Evolutionary conservation across 805 yeast genomes (phyloP).

Genomic region (Yarrowia sp.): DNA sequence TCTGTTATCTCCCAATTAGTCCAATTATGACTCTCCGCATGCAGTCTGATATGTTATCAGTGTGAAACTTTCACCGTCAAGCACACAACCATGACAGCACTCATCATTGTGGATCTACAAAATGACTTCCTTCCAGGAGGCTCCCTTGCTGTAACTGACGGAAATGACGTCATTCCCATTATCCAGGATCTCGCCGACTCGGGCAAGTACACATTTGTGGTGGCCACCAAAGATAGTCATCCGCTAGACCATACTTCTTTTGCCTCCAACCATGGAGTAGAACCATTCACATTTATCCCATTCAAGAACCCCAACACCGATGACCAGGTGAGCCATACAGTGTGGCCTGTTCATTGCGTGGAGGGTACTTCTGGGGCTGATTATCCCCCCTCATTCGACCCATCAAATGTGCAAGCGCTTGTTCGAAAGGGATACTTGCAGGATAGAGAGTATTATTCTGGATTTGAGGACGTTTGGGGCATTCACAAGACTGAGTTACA

Average conservation of each 20-base stretch:
- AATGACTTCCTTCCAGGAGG: conserved; percentile 69
- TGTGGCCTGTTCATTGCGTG: conserved; percentile 94
- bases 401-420: conserved; percentile 40
- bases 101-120: conserved; percentile 77
- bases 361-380: conserved; percentile 66
- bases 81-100: conserved; percentile 43
- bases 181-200: conserved; percentile 47
- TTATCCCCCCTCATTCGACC: conserved; percentile 51
- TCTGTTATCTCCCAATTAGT: no score
- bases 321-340: conserved; percentile 36
- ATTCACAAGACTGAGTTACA: conserved; percentile 65
- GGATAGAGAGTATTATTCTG: conserved; percentile 83
- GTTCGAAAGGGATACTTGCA: conserved; percentile 68
- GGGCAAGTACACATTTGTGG: conserved; percentile 55
- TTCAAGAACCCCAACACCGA: conserved; percentile 51
- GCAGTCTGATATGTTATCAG: neutral
- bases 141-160: conserved; percentile 60
- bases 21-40: neutral
- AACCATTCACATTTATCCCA: conserved; percentile 50
- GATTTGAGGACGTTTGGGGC: conserved; percentile 78
- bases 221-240: conserved; percentile 88
- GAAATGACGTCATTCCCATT: conserved; percentile 53
- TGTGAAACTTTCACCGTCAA: neutral
- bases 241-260: conserved; percentile 75
- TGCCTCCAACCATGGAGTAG: conserved; percentile 59